Base-by-base conservation (phyloP, 2,329 filamentous ascomycete genomes). In the Claviceps monticola region DNA sequence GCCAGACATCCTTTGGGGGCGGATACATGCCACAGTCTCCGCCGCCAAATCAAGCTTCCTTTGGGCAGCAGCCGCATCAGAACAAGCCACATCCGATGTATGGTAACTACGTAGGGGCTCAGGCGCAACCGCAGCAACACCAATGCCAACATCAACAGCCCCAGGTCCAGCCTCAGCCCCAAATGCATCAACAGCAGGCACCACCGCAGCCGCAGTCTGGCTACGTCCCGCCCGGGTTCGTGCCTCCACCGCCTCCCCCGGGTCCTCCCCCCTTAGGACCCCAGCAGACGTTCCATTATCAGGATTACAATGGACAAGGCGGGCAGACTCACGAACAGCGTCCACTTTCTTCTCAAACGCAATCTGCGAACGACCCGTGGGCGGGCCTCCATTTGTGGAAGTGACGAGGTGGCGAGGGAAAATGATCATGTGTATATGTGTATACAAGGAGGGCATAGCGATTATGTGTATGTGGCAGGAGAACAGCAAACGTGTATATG, bases 181-280 rank as follows among this genome's bases (percentile, higher is more conserved):
- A 47, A 19, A 4, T 34, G 8, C 9, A 34, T 11, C 29, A 34
- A 34, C 29, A 34, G 29, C 29, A 34, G 29, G 29, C 29, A 34
- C 29, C 29, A 11, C 48, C 50, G 47, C 66, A 68, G 42, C 68
- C 69, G 6, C 39, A 46, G 55, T 62, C 65, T 38, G 65, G 66
- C 23, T 76, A 74, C 51, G 71, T 78, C 34, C 76, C 78, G 14
- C 69, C 71, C 0, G 78, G 79, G 3, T 82, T 81, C 55, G 75
- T 83, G 39, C 80, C 78, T 4, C 80, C 80, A 3, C 79, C 80
- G 6, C 80, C 80, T 1, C 79, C 80, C 1, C 80, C 80, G 0
- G 79, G 78, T 0, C 79, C 79, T 4, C 79, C 79, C 7, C 79
- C 79, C 1, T 61, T 82, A 57, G 78, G 78, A 4, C 77, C 78